Base-by-base conservation (phyloP, 805 yeast species). In the Pichia heedii region DNA sequence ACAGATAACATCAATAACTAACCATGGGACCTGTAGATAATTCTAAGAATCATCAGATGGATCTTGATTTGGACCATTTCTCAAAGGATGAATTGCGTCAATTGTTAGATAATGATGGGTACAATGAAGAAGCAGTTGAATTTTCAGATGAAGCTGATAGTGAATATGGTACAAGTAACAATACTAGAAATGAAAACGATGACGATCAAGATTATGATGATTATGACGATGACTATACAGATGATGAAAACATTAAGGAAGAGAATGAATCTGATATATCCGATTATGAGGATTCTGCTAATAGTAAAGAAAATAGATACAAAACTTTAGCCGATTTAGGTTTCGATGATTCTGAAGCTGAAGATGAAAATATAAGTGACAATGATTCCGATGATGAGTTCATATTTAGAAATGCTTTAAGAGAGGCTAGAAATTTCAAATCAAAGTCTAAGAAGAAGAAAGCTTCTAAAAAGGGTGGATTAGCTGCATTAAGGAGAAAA, bases 401-500 rank as follows among this genome's bases (percentile, higher is more conserved):
- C 50, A 65, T 65, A 47, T 76, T 81, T 49, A 67, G 74, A 63
- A 78, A 81, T 55, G 82, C 82, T 1, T 67, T 84, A 42, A 67
- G 85, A 55, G 80, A 73, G 43, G 90, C 86, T 0, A 73, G 77
- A 37, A 80, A 80, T 50, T 79, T 82, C 61, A 74, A 69, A 51
- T 66, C 69, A 1, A 77, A 70, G 53, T 54, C 50, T 61, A 52
- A 46, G 61, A 53, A 54, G 56, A 32, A 35, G 9, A 36, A 26
- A 29, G 16, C 32, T 12, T 22, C 29, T 2, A 39, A 29, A 39
- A 39, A 33, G 37, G 63, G 58, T 47, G 71, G 62, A 43, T 58
- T 53, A 52, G 68, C 49, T 46, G 66, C 61, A 3, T 40, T 64
- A 55, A 62, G 66, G 47, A 55, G 73, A 13, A 65, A 61, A 48